phyloP scores from a whole-genome alignment of 2,329 filamentous ascomycete species.

The Aspergillus tubingensis region DNA sequence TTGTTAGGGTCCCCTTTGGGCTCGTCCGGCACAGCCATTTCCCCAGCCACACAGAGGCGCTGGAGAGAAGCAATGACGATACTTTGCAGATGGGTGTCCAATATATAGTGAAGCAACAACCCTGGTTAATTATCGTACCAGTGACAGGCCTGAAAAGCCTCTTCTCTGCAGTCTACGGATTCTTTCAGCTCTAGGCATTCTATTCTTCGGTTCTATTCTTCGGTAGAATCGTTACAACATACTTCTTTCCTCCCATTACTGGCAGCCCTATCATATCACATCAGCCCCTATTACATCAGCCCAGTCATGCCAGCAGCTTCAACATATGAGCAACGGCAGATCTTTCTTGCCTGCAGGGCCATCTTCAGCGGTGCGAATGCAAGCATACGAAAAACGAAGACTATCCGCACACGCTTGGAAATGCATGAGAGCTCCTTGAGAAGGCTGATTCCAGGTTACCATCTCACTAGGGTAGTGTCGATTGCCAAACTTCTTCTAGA shows the following conservation, averaged over 20 bases:
- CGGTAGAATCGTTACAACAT: too few relatives aligned
- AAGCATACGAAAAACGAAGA: background rate
- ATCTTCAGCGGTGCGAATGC: slow-evolving; percentile 1
- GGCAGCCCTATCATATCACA: too few relatives aligned
- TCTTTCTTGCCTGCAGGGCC: slow-evolving; percentile 5
- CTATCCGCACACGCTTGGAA: background rate
- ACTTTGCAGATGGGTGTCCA: background rate
- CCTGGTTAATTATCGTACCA: fast-evolving
- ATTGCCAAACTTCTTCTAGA: background rate
- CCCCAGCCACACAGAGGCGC: background rate
- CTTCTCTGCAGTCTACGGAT: too few relatives aligned
- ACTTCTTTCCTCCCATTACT: too few relatives aligned
- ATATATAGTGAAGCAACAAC: too few relatives aligned
- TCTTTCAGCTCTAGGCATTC: too few relatives aligned
- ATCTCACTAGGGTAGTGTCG: background rate
- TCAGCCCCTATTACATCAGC: background rate
- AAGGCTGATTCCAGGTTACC: background rate
- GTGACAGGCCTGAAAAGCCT: too few relatives aligned
- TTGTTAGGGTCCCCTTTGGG: background rate
- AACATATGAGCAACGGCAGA: background rate
- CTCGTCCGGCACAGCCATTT: background rate
- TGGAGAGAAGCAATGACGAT: background rate
- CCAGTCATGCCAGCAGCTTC: background rate
- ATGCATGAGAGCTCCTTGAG: background rate
- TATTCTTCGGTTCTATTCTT: too few relatives aligned